A percentile compares a stretch with the other conserved stretches of the same genome.
These are phyloP conservation scores for Plasmodium inui DNA, from an alignment of 169 alveolate genomes.

Conservation along the genomic window DNA sequence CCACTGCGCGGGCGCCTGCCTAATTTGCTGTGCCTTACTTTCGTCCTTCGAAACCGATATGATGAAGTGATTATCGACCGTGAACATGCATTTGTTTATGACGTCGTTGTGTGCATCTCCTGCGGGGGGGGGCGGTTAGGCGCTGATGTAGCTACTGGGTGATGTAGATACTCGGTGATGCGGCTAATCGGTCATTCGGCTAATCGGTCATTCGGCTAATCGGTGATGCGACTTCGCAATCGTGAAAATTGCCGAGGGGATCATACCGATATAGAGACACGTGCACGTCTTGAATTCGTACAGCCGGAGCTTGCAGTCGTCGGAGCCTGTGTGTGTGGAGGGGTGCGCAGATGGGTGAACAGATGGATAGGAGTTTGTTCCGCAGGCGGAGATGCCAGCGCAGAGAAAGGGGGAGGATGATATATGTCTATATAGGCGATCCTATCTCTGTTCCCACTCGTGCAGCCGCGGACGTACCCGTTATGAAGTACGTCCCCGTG, in stretches of 20 bases:
- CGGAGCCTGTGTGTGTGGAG: slow-evolving; percentile 36
- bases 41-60: slow-evolving; percentile 59
- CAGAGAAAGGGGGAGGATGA: neutral
- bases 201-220: too few relatives aligned
- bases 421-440: neutral
- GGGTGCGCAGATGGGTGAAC: neutral
- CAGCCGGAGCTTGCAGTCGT: slow-evolving; percentile 36
- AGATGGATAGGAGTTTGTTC: neutral
- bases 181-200: too few relatives aligned
- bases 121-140: neutral
- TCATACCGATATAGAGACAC: slow-evolving; percentile 45
- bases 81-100: slow-evolving; percentile 59
- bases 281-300: slow-evolving; percentile 73
- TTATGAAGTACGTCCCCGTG: slow-evolving; percentile 47
- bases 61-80: slow-evolving; percentile 49
- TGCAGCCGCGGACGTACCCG: slow-evolving; percentile 7
- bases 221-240: neutral
- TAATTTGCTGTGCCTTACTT: slow-evolving; percentile 19
- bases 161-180: neutral
- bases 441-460: neutral
- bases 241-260: neutral
- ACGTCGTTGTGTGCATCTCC: slow-evolving; percentile 57
- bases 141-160: neutral
- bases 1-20: neutral
- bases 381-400: neutral